Percentiles rank a stretch among this genome's conserved stretches.
These are phyloP conservation scores for Entomortierella lignicola DNA, from an alignment of 192 early-diverging fungal genomes.

Conservation along the genomic window DNA sequence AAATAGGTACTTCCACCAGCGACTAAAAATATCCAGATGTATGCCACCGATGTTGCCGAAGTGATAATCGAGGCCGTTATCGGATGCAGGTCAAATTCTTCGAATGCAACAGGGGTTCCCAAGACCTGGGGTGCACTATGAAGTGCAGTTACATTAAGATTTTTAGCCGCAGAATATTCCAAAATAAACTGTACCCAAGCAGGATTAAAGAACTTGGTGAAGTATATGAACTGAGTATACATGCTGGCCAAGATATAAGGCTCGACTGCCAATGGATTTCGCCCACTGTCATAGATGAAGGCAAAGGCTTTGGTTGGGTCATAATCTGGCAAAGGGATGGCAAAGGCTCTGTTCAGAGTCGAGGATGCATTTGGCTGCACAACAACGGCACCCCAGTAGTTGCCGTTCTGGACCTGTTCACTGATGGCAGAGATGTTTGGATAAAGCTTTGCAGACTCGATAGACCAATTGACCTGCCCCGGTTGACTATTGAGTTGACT, in stretches of 20 bases:
- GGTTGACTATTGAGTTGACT: constrained; percentile 12
- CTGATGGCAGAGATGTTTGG: constrained; percentile 8
- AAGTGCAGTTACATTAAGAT: constrained; percentile 1
- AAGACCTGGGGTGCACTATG: constrained; percentile 22
- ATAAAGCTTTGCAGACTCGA: background rate
- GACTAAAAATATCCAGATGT: constrained; percentile 51
- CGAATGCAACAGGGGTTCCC: constrained; percentile 42
- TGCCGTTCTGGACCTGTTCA: constrained; percentile 16
- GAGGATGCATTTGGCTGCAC: constrained; percentile 31
- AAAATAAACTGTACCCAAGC: constrained; percentile 30
- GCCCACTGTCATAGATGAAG: constrained; percentile 41
- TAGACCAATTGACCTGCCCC: constrained; percentile 25
- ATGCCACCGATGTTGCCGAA: constrained; percentile 41
- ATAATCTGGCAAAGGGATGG: constrained; percentile 5
- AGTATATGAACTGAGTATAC: constrained; percentile 38
- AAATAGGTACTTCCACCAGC: constrained; percentile 48
- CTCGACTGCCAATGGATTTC: constrained; percentile 40
- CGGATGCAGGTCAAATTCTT: constrained; percentile 45
- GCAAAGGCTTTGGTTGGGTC: constrained; percentile 35
- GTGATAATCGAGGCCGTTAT: constrained; percentile 40
- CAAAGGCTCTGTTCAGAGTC: constrained; percentile 15
- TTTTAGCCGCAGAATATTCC: background rate
- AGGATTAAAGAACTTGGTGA: constrained; percentile 36
- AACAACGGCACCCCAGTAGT: constrained; percentile 44
- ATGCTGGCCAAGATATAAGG: constrained; percentile 38